Base-by-base conservation (phyloP, 2,329 filamentous ascomycete genomes). In the Paramyrothecium roridum region DNA sequence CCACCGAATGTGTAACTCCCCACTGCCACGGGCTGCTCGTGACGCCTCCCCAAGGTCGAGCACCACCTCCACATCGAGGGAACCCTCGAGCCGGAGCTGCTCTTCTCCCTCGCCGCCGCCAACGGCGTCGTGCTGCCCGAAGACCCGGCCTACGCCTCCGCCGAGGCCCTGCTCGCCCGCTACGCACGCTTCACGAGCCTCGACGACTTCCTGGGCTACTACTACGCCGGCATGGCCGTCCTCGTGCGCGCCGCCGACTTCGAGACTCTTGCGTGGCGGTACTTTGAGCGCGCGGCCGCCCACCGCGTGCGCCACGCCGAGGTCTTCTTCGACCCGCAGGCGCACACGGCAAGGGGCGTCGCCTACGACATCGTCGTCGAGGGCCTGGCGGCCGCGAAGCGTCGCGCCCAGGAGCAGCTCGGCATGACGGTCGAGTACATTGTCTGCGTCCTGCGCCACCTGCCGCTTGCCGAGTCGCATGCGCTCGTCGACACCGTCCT, bases 21-120 rank as follows among this genome's bases (percentile, higher is more conserved):
- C 56, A 13, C 59, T 70, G 48, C 84, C n/a, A 86, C 71, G 69
- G 76, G 46, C 85, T 90, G 67, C 78, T 92, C 40, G 71, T 75
- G 52, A 79, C n/a, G 80, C 33, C 80, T 93, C 30, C 89, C 89
- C 59, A 93, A 93, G 76, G 90, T 87, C 73, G 90, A 93, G 70
- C 89, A 92, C 67, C 90, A 93, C 72, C 82, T 93, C 53, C 90
- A 93, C 68, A 79, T 93, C 34, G 89, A 93, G 71, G 90, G 90
- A 54, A 87, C 87, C 13, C 79, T 93, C 40, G 85, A 86, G 45
- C 88, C 89, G 1, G 74, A 79, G 54, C 77, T 91, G 43, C 82
- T 92, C 58, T 93, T 92, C 75, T 66, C 76, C 30, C 83, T 93
- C 6, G 87, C 90, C 7, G 67, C 74, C 37, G 82, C 82, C 65